A percentile compares a stretch with the other conserved stretches of the same genome.
Evolutionary conservation across 129 eudicot genomes (phyloP).

Genomic region (Tagetes patula): DNA sequence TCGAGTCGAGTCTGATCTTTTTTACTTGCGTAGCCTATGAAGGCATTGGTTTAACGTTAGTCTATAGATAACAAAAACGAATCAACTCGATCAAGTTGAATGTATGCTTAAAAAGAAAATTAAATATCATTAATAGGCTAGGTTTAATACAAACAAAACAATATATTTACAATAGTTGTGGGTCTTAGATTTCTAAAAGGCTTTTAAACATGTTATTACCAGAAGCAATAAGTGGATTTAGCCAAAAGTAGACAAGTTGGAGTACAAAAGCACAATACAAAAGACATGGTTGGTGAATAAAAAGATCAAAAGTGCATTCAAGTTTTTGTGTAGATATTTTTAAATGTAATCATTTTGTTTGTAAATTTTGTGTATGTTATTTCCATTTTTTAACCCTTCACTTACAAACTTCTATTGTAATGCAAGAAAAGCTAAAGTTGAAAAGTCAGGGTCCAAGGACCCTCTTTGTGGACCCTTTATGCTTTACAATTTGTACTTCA

Average conservation of each 20-base stretch:
- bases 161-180: neutral
- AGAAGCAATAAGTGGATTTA: neutral
- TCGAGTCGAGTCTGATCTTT: neutral
- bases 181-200: neutral
- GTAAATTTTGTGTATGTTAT: constrained; percentile 20
- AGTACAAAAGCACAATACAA: constrained; percentile 27
- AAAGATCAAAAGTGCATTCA: constrained; percentile 37
- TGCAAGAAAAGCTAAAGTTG: constrained; percentile 41
- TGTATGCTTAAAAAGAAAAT: neutral
- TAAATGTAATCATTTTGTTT: constrained; percentile 33
- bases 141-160: neutral
- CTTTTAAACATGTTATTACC: neutral
- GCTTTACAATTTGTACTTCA: constrained; percentile 27
- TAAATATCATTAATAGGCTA: neutral
- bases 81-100: neutral
- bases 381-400: constrained; percentile 23
- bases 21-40: neutral
- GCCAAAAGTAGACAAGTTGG: constrained; percentile 21
- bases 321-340: constrained; percentile 26
- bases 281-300: constrained; percentile 43
- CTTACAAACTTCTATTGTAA: constrained; percentile 40
- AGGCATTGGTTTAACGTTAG: neutral
- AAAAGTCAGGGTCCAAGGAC: constrained; percentile 33
- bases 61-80: neutral
- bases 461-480: constrained; percentile 29